Base-by-base conservation (phyloP, 2,329 filamentous ascomycete genomes). In the Pestalotiopsis sp. region DNA sequence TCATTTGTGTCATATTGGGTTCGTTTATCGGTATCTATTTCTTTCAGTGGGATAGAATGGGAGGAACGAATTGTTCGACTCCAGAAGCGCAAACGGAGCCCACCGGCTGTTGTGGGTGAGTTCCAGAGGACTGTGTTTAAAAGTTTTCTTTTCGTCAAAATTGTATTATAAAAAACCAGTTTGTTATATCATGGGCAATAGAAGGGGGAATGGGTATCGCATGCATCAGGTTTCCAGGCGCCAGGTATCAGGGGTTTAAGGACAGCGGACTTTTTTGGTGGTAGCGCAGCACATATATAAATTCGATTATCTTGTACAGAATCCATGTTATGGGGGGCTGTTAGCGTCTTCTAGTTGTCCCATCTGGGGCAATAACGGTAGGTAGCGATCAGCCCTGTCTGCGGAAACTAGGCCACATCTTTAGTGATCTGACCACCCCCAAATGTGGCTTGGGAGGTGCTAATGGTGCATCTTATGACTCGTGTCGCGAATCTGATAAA, bases 1-100 rank as follows among this genome's bases (percentile, higher is more conserved):
- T 96, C 78, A 91, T 95, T 69, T 93, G 90, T 73, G 93, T 96
- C 77, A 88, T 95, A 71, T 87, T 95, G 67, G 93, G 93, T 1
- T 89, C 91, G 0, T 93, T 89, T 71, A 68, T 95, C 4, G 93
- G 93, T 17, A 85, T 87, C 13, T 93, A 94, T 71, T 76, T 93
- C 69, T 95, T 93, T 77, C 87, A 90, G 38, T 95, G 92, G 91
- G 91, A 92, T 77, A 81, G 78, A 36, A 31, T 66, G 64, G 64
- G 64, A 45, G 64, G 64, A 20, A 20, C 36, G 11, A 52, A 60
- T 14, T 27, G 41, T 12, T 56, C 27, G 7, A 14, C 13, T 3
- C 56, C 64, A 11, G 64, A 38, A n/a, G 17, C 3, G 17, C 41
- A 59, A 31, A 9, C 64, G 13, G 64, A 66, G 25, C 66, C 57